Base-by-base conservation (phyloP, 2,329 filamentous ascomycete species). In the Penicillium freii region DNA sequence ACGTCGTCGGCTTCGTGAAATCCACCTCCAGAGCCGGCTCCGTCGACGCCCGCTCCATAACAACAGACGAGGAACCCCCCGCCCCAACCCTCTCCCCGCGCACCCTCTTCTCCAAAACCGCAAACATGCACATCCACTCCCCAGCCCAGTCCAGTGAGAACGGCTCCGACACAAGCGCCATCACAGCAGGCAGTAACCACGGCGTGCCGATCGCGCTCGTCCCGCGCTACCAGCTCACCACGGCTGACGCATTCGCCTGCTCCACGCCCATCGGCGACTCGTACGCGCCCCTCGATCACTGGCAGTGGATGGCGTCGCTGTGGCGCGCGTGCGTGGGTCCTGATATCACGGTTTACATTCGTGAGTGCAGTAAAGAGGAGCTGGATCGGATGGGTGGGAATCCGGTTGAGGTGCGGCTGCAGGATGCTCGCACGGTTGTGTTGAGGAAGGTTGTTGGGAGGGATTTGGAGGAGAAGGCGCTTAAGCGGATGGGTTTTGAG, bases 251-350 rank as follows among this genome's bases (percentile, higher is more conserved):
- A 47, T 93, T 88, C 71, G 89, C 92, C 1, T 85, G 84, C 54
- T 80, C 82, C 15, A 86, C 92, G 43, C 88, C 89, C 1, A 91
- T 95, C 63, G 78, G 82, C 19, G 92, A 96, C 69, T 81, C 82
- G 7, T 96, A 95, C 72, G 84, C 86, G 17, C 87, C 90, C 0
- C 82, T 89, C n/a, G 92, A 96, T 67, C 93, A 97, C 76, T 97
- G 93, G 92, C 90, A 95, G 73, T 97, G 93, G 93, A 91, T 94
- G 80, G 93, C 93, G 36, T 93, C 90, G 43, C 83, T 97, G 23
- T 97, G 93, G 93, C 87, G 92, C 10, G 91, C 91, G 10, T 89
- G 90, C 53, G 82, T 92, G 1, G 91, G 89, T 0, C 86, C 93
- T 0, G 93, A 97, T 59, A 73, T 80, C 51, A 80, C 77, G 0